Conservation (phyloP, 2,329 filamentous ascomycete genomes). For the Fusarium protoensiforme region DNA sequence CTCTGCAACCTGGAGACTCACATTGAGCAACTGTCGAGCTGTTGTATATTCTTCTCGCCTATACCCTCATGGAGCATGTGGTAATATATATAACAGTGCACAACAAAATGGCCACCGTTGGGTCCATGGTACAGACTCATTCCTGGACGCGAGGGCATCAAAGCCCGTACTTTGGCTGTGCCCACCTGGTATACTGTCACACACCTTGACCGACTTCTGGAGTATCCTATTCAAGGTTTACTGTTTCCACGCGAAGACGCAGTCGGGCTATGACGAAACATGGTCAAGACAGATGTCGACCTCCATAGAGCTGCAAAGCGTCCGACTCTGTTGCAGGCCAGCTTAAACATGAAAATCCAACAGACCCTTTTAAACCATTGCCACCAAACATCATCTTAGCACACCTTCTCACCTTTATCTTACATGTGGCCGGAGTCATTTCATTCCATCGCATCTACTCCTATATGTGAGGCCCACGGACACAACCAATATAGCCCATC, state of each 20-base stretch:
- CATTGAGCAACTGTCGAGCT: accelerated
- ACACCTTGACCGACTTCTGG: too few relatives aligned
- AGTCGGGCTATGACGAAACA: too few relatives aligned
- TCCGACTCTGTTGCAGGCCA: background rate
- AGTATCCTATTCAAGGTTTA: too few relatives aligned
- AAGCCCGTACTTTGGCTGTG: too few relatives aligned
- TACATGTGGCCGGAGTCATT: background rate
- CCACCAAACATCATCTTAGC: background rate
- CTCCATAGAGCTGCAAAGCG: background rate
- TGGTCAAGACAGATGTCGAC: too few relatives aligned
- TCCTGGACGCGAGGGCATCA: background rate
- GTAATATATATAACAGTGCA: background rate
- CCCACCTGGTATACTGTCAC: too few relatives aligned
- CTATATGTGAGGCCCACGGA: background rate
- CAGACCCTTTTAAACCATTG: background rate
- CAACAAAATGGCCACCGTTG: background rate
- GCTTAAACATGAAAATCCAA: background rate
- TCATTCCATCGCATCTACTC: background rate
- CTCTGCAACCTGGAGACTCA: too few relatives aligned
- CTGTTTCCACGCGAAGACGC: too few relatives aligned
- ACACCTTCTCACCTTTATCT: background rate
- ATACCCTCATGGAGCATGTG: background rate
- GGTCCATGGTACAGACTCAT: background rate
- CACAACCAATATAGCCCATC: background rate
- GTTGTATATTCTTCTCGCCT: background rate